phyloP scores from a whole-genome alignment of 108 stramenopile species.

The Nitzschia putrida region DNA sequence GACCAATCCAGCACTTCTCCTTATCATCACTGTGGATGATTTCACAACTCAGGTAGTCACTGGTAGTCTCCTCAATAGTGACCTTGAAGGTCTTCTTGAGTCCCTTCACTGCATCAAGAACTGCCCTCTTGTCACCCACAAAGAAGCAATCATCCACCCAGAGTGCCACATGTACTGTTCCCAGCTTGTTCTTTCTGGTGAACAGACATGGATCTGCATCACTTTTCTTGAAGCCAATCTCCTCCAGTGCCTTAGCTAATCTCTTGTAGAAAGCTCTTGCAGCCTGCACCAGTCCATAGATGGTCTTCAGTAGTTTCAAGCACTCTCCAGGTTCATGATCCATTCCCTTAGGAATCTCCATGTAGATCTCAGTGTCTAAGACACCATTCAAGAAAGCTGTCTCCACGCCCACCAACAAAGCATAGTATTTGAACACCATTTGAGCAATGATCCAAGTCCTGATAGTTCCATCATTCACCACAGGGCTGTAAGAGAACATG shows the following conservation, averaged over 20 bases:
- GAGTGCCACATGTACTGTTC: background rate
- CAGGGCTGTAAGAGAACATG: background rate
- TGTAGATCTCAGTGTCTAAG: slow-evolving; percentile 34
- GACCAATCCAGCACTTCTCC: background rate
- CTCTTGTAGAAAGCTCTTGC: background rate
- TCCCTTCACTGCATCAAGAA: background rate
- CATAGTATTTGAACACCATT: background rate
- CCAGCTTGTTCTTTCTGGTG: background rate
- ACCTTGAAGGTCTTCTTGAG: slow-evolving; percentile 1
- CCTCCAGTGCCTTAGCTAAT: background rate
- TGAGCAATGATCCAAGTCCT: background rate
- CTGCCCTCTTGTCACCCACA: slow-evolving; percentile 9
- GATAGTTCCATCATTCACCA: no score
- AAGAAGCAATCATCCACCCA: slow-evolving; percentile 1
- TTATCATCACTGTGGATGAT: slow-evolving; percentile 11
- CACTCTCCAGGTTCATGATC: background rate
- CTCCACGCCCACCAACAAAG: background rate
- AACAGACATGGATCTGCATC: slow-evolving; percentile 44
- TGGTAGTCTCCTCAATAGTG: slow-evolving; percentile 15
- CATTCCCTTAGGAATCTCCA: slow-evolving; percentile 17
- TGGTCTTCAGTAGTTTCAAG: slow-evolving; percentile 5
- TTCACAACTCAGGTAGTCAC: slow-evolving; percentile 36
- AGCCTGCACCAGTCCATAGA: slow-evolving; percentile 7
- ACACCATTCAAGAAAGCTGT: slow-evolving; percentile 31
- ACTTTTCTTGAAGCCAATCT: slow-evolving; percentile 21